phyloP scores from a whole-genome alignment of 148 eudicot genomes.

The Fagopyrum esculentum region DNA sequence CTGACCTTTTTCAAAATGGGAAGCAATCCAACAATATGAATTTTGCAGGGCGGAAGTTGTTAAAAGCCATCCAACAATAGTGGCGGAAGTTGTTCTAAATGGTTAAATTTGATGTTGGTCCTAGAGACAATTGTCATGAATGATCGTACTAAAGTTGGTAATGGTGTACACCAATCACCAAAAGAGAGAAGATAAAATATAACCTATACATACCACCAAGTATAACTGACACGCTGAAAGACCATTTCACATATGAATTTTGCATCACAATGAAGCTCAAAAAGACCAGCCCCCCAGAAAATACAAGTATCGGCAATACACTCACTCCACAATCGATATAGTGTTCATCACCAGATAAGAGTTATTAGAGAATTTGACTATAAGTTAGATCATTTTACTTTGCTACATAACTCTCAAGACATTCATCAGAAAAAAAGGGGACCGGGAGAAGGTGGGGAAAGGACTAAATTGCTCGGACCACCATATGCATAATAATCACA shows the following conservation, averaged over 20 bases:
- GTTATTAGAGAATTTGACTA: conserved; percentile 8
- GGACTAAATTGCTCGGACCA: neutral
- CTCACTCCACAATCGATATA: neutral
- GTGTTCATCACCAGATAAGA: neutral
- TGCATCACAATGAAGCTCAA: neutral
- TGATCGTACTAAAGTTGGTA: neutral
- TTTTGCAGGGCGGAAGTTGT: neutral
- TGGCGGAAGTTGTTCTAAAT: neutral
- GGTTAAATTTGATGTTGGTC: neutral
- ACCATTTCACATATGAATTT: neutral
- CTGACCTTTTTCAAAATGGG: no score
- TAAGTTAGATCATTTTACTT: conserved; percentile 3
- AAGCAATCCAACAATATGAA: no score
- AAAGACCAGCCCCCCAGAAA: neutral
- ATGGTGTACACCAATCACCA: neutral
- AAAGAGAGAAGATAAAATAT: neutral
- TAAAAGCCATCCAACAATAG: no score
- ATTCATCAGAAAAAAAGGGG: neutral
- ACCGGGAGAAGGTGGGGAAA: neutral
- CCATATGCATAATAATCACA: neutral
- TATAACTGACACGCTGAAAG: neutral
- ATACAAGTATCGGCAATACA: neutral
- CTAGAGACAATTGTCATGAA: neutral
- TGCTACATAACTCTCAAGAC: neutral
- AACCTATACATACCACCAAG: neutral